phyloP scores from a whole-genome alignment of 208 protist genomes.

The Vickermania spadyakhi region DNA sequence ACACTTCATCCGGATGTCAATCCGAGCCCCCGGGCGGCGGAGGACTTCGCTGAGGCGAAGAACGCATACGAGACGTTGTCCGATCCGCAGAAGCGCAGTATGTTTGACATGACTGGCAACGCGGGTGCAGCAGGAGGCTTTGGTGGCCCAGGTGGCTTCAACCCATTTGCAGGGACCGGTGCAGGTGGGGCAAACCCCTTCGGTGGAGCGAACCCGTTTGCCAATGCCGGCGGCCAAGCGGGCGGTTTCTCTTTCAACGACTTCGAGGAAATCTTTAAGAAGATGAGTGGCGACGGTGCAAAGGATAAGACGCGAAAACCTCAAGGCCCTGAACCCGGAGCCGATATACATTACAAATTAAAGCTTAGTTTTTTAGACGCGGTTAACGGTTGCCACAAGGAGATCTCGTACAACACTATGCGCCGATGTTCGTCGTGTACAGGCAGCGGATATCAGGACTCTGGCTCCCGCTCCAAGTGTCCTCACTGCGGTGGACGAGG shows the following conservation, averaged over 20 bases:
- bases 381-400: constrained; percentile 78
- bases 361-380: constrained; percentile 72
- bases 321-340: constrained; percentile 75
- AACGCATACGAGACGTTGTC: constrained; percentile 86
- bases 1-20: constrained; percentile 85
- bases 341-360: constrained; percentile 84
- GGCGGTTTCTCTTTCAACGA: constrained; percentile 81
- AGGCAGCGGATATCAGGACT: constrained; percentile 77
- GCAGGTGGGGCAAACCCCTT: constrained; percentile 45
- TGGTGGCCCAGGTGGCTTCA: constrained; percentile 20
- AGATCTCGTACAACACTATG: constrained; percentile 88
- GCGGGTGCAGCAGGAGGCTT: constrained; percentile 31
- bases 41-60: constrained; percentile 87
- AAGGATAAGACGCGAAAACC: constrained; percentile 81
- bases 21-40: constrained; percentile 59
- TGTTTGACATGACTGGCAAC: constrained; percentile 89
- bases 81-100: constrained; percentile 84
- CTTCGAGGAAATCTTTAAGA: constrained; percentile 86
- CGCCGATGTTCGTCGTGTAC: constrained; percentile 72
- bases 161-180: constrained; percentile 15
- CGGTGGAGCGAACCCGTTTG: constrained; percentile 11
- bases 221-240: constrained; percentile 2
- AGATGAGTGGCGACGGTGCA: constrained; percentile 60
- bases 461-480: constrained; percentile 64
- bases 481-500: constrained; percentile 77